These are phyloP conservation scores for Digitaria exilis DNA, from an alignment of 202 grass and related monocot species.

Conservation along the genomic window DNA sequence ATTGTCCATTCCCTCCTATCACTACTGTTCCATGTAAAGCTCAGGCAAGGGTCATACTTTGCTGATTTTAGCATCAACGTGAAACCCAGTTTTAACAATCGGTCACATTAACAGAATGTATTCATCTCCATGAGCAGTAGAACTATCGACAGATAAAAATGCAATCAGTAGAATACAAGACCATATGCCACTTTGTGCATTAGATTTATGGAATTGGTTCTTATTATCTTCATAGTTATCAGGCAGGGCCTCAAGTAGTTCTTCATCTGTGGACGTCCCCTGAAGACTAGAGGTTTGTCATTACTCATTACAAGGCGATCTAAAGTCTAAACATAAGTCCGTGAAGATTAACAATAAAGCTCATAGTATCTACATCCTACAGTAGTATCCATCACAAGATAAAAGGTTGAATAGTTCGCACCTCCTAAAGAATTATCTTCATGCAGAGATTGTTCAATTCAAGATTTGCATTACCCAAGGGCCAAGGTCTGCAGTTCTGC, in stretches of 20 bases:
- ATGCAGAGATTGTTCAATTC: not conserved
- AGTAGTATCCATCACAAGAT: not conserved
- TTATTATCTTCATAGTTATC: not conserved
- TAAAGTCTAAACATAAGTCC: not conserved
- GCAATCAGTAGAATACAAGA: not conserved
- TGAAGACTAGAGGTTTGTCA: slow-evolving; percentile 4
- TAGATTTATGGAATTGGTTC: not conserved
- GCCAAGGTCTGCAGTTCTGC: not conserved
- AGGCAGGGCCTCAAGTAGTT: not conserved
- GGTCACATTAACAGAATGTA: not conserved
- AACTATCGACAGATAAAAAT: slow-evolving; percentile 12
- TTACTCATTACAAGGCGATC: not conserved
- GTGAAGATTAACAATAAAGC: not conserved
- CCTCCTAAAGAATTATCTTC: slow-evolving; percentile 17
- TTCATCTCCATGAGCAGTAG: not conserved
- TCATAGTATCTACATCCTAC: slow-evolving; percentile 21
- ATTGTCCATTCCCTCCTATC: not conserved
- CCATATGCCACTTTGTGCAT: not conserved
- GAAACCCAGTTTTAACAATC: not conserved
- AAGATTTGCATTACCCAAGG: not conserved
- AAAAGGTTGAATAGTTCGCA: not conserved
- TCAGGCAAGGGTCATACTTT: not conserved
- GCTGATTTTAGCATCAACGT: not conserved
- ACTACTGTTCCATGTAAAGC: slow-evolving; percentile 3
- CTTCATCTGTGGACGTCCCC: not conserved